These are phyloP conservation scores for Xylaria sp. DNA, from an alignment of 2,329 filamentous ascomycete genomes.

Conservation along the genomic window DNA sequence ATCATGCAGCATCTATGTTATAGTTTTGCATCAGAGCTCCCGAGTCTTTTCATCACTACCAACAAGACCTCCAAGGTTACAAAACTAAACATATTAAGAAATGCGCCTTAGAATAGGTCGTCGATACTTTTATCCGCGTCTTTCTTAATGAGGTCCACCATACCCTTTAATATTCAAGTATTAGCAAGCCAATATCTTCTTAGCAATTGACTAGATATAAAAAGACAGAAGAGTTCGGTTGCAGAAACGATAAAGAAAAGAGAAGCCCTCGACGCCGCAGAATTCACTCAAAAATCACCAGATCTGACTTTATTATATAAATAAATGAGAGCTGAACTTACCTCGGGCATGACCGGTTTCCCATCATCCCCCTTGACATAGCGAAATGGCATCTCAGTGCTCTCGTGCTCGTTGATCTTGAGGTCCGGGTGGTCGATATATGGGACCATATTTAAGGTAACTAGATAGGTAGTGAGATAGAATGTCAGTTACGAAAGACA, in stretches of 20 bases:
- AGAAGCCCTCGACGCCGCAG: neutral
- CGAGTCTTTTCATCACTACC: neutral
- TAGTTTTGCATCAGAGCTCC: neutral
- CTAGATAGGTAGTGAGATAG: constrained; percentile 4
- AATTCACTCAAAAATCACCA: neutral
- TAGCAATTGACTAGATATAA: neutral
- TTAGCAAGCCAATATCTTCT: neutral
- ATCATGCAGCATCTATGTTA: neutral
- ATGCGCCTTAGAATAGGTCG: constrained; percentile 73
- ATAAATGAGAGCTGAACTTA: constrained; percentile 55
- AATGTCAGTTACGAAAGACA: neutral
- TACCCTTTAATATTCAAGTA: constrained; percentile 71
- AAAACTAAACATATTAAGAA: neutral
- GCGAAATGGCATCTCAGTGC: constrained; percentile 96
- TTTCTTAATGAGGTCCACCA: constrained; percentile 91
- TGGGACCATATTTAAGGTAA: constrained; percentile 76
- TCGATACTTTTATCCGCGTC: constrained; percentile 93
- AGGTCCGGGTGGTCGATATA: constrained; percentile 92
- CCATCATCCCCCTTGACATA: constrained; percentile 83
- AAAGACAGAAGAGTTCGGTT: neutral
- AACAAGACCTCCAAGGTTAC: neutral
- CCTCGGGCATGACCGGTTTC: constrained; percentile 89
- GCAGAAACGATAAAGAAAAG: neutral
- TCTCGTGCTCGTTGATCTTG: constrained; percentile 89
- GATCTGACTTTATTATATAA: neutral